phyloP scores from a whole-genome alignment of 129 eudicot genomes.

The Smallanthus sonchifolius region DNA sequence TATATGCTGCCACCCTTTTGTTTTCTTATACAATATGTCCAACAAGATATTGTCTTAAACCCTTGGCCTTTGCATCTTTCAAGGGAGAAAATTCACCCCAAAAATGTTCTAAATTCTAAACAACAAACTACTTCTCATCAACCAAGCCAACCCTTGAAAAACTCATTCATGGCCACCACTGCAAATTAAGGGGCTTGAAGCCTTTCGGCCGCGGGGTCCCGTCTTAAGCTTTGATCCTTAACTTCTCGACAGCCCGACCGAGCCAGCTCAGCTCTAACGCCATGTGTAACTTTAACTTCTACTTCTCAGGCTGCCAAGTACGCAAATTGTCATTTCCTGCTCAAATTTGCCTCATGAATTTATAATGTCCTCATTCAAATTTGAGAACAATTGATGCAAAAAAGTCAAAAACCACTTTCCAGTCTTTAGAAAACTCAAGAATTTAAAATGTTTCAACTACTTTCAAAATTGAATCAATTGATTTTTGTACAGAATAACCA shows the following conservation, averaged over 20 bases:
- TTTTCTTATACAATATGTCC: constrained; percentile 12
- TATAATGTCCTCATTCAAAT: constrained; percentile 16
- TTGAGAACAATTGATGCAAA: neutral
- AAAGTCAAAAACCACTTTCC: neutral
- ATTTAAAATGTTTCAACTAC: neutral
- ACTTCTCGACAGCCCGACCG: constrained; percentile 7
- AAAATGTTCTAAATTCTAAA: constrained; percentile 26
- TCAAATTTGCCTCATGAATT: constrained; percentile 38
- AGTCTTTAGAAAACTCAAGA: neutral
- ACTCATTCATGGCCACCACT: neutral
- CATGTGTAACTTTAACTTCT: neutral
- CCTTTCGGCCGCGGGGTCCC: neutral
- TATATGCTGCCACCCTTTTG: constrained; percentile 7
- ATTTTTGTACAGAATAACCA: neutral
- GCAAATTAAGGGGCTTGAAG: neutral
- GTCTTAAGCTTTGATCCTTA: constrained; percentile 17
- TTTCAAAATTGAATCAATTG: constrained; percentile 1
- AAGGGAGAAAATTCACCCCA: constrained; percentile 29
- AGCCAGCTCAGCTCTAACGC: constrained; percentile 6
- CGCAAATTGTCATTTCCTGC: constrained; percentile 70
- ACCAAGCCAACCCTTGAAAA: constrained; percentile 13
- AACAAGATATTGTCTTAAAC: constrained; percentile 12
- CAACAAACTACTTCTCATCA: constrained; percentile 16
- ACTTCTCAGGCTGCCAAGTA: constrained; percentile 78
- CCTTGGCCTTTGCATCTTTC: neutral